A percentile compares a stretch with the other conserved stretches of the same genome.
phyloP scores from a whole-genome alignment of 2,329 filamentous ascomycete genomes.

The Cercospora sp. region DNA sequence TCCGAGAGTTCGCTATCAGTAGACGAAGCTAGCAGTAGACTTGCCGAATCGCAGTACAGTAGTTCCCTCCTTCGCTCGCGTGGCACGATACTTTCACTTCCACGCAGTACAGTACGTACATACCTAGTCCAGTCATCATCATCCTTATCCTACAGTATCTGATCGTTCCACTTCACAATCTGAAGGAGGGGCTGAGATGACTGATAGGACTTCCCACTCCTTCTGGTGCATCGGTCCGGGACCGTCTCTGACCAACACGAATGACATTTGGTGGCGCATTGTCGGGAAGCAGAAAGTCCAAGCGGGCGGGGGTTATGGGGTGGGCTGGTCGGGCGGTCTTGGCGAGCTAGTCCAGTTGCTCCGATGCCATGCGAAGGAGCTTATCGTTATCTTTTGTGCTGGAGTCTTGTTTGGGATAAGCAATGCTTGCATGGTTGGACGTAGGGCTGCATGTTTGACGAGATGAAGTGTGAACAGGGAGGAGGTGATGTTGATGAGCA shows the following conservation, averaged over 20 bases:
- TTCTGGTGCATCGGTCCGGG: not conserved
- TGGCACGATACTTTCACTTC: not conserved
- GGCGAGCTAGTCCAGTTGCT: not conserved
- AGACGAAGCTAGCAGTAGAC: not conserved
- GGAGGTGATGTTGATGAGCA: not conserved
- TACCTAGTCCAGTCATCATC: not conserved
- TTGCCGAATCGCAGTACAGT: not conserved
- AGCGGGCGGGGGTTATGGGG: not conserved
- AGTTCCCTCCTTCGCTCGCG: not conserved
- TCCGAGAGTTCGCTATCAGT: not conserved
- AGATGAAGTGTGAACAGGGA: not conserved
- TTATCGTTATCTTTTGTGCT: not conserved
- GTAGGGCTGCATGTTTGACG: not conserved
- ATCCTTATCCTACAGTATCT: not conserved
- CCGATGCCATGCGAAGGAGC: not conserved
- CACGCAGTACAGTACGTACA: too few relatives aligned
- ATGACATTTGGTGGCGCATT: slow-evolving; percentile 3
- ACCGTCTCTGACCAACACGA: not conserved
- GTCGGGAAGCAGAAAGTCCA: not conserved
- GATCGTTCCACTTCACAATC: not conserved
- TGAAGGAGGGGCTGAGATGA: not conserved
- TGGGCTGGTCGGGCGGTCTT: not conserved
- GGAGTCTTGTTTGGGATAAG: not conserved
- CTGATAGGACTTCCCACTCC: not conserved
- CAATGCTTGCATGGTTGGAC: not conserved